Base-by-base conservation (phyloP, 164 flowering plant species). In the Platanus orientalis region DNA sequence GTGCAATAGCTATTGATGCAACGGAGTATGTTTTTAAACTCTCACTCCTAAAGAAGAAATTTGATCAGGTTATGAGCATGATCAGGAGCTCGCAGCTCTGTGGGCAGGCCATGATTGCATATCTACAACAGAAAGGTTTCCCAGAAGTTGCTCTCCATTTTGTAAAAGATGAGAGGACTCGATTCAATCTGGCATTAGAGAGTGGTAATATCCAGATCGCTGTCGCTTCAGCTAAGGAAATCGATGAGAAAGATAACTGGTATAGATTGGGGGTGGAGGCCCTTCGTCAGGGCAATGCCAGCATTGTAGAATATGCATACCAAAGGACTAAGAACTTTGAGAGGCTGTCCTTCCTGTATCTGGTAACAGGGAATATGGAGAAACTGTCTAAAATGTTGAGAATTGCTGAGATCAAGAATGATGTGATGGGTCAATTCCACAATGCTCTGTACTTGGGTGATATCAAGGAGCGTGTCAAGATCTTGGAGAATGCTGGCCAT, bases 41-140 rank as follows among this genome's bases (percentile, higher is more conserved):
- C 28, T 69, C 82, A 45, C 68, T 85, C 12, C 17, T 83, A 65
- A 83, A 57, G 77, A 87, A 86, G 84, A 87, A 75, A 60, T 89
- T 73, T 71, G 95, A 89, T 60, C 81, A 82, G 50, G 94, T 87
- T 55, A 91, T 87, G 97, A 78, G 75, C 76, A 85, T 85, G 87
- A 85, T 85, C 52, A 75, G 81, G 67, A 81, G 60, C 54, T 91
- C 98, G 9, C 84, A 86, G 69, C 91, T 89, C 25, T 90, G 92
- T 75, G 98, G 98, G 57, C 92, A 92, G 68, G 96, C 96, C 26
- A 73, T 92, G 89, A 92, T 92, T 78, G 86, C 98, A 12, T 92
- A 92, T 76, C 76, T 92, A 70, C 98, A 92, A 71, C 96, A 89
- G 73, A 92, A 92, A 69, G 97, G 97, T 4, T 83, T 85, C 58